Base-by-base conservation (phyloP, 352 stramenopile species). In the Aphanomyces astaci region DNA sequence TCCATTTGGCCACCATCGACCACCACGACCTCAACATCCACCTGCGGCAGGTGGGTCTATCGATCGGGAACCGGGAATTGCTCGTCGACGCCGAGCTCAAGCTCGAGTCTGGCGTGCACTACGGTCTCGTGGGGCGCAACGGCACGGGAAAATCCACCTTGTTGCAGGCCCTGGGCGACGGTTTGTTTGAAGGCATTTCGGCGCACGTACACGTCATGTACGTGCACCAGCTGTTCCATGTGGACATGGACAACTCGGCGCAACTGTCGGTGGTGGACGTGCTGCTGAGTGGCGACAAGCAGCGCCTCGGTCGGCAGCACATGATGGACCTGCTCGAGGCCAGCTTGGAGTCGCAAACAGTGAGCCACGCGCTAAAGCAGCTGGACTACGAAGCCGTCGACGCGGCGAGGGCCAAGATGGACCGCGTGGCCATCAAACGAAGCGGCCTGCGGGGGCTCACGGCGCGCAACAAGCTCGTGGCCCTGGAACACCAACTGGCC, bases 111-210 rank as follows among this genome's bases (percentile, higher is more conserved):
- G 84, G 84, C 11, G 71, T 76, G 36, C 74, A 79, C 28, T 90
- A 97, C 76, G 89, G 90, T 2, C 71, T 97, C 2, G 87, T 97
- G 39, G 93, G 93, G 0, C 87, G 92, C 46, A 86, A 88, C 66
- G 78, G 78, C 2, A 83, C 84, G 46, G 88, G 88, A 53, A 98
- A 98, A 72, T 98, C 92, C 31, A 98, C 94, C 22, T 75, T 98
- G 39, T 74, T 98, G 28, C 92, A 95, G 64, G 86, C 97, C 15
- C 87, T 98, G 71, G 85, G 79, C 11, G 89, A 96, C 28, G 90
- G 95, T 72, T 72, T 98, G 1, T 74, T 86, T 9, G 79, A 87
- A 67, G 75, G 76, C 0, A 65, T 87, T 10, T 77, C 79, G 32
- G 40, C 74, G 33, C 71, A 76, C 53, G 66, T 87, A 10, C 78